These are phyloP conservation scores for Aspergillus baeticus DNA, from an alignment of 495 filamentous ascomycete genomes.

Conservation along the genomic window DNA sequence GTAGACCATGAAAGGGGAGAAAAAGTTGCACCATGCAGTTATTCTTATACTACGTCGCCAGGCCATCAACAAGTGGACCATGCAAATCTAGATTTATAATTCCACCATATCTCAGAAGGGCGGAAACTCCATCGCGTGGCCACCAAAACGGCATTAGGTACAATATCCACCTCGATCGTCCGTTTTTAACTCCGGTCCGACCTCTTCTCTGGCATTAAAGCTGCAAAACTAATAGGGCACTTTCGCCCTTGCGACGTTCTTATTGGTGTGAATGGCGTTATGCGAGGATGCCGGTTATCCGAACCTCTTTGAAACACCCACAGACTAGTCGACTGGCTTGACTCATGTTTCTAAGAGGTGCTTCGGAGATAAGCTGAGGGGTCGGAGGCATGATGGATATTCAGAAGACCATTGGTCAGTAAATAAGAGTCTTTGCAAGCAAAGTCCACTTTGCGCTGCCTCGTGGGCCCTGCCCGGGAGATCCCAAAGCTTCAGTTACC, in stretches of 20 bases:
- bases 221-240: not conserved
- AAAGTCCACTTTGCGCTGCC: not conserved
- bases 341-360: not conserved
- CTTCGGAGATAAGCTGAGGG: not conserved
- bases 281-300: not conserved
- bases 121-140: not conserved
- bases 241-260: no score
- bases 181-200: conserved; percentile 3
- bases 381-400: not conserved
- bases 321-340: not conserved
- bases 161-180: not conserved
- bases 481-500: conserved; percentile 10
- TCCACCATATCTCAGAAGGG: not conserved
- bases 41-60: conserved; percentile 1
- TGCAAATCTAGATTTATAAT: conserved; percentile 12
- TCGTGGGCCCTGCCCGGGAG: conserved; percentile 12
- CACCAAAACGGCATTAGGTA: not conserved
- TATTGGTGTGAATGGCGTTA: not conserved
- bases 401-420: not conserved
- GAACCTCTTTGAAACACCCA: not conserved
- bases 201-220: not conserved
- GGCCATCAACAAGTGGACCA: conserved; percentile 7
- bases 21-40: not conserved
- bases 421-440: not conserved
- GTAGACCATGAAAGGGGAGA: not conserved